Base-by-base conservation (phyloP, 169 alveolate species). In the Theileria annulata region DNA sequence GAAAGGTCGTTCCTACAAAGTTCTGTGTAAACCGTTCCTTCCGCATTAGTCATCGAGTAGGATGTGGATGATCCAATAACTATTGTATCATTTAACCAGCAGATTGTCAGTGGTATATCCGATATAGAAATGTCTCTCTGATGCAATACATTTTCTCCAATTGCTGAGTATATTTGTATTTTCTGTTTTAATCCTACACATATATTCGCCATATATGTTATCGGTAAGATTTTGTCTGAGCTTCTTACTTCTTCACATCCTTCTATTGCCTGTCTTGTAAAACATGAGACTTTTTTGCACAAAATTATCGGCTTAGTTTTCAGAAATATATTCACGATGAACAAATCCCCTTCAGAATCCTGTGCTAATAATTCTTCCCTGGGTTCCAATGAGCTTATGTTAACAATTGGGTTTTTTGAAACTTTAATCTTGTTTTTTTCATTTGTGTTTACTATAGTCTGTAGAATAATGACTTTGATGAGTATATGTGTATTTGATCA, bases 341-440 rank as follows among this genome's bases (percentile, higher is more conserved):
- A 75, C 47, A 81, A 77, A 62, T 81, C 80, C 19, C 88, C 88
- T 27, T 74, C 76, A 23, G 79, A 54, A 54, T 81, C 77, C 60
- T 74, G 85, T 30, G 75, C 88, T 68, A 81, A 30, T 27, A 81
- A 23, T 83, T 78, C 77, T 33, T 74, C 84, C 60, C 73, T 27
- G 37, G 88, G 88, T 31, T 81, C 88, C 78, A 81, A 73, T 15
- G 88, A 72, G 54, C 80, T 58, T 49, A 81, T 73, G 12, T 62
- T 51, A 25, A 77, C 80, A 23, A 81, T 81, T 30, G 60, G 60
- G 2, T 30, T 48, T 63, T 35, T 64, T 71, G 81, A 70, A 17
- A 81, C 85, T 67, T 51, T 73, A 25, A 77, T 49, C 59, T 56
- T 58, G 66, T 56, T 58, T 64, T 75, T 64, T 25, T 37, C 75